Percentiles rank a stretch among this genome's conserved stretches.
Conservation (phyloP, 768 basidiomycete genomes). For the Pulveroboletus frians region DNA sequence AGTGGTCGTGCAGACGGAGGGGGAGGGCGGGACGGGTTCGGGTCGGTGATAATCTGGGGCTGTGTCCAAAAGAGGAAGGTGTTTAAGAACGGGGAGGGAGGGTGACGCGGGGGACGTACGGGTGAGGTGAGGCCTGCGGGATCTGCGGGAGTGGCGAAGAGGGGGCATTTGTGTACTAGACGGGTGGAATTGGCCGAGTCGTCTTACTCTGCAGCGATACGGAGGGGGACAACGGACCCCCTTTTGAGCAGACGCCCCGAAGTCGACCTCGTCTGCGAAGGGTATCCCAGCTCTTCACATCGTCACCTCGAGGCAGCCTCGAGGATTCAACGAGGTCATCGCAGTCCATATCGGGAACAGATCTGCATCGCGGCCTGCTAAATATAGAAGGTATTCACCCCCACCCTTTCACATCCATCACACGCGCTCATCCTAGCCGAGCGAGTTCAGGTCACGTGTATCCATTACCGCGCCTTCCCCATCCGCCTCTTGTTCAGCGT, state of each 20-base stretch:
- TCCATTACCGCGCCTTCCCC: constrained; percentile 63
- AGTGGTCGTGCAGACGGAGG: constrained; percentile 14
- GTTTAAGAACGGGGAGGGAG: constrained; percentile 23
- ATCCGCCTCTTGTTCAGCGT: constrained; percentile 83
- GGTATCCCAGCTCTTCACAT: constrained; percentile 29
- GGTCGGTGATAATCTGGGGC: constrained; percentile 28
- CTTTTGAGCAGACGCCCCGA: constrained; percentile 29
- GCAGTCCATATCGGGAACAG: constrained; percentile 21
- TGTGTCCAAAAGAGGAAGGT: constrained; percentile 33
- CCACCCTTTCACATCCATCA: constrained; percentile 5
- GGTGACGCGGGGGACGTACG: background rate
- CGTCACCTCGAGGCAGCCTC: constrained; percentile 38
- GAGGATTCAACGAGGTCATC: constrained; percentile 26
- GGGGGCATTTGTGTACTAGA: constrained; percentile 25
- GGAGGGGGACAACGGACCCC: constrained; percentile 7
- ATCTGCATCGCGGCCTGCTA: constrained; percentile 24
- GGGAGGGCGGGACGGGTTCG: constrained; percentile 9
- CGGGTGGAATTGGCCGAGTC: background rate
- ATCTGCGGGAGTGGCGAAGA: constrained; percentile 35
- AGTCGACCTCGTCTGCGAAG: constrained; percentile 14
- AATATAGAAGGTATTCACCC: constrained; percentile 11
- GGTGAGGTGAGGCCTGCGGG: constrained; percentile 39
- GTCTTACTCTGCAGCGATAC: background rate
- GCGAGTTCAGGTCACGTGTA: too few relatives aligned
- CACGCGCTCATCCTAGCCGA: background rate